Evolutionary conservation across 257 asterid genomes (phyloP).

Genomic region (Jacaranda copaia): DNA sequence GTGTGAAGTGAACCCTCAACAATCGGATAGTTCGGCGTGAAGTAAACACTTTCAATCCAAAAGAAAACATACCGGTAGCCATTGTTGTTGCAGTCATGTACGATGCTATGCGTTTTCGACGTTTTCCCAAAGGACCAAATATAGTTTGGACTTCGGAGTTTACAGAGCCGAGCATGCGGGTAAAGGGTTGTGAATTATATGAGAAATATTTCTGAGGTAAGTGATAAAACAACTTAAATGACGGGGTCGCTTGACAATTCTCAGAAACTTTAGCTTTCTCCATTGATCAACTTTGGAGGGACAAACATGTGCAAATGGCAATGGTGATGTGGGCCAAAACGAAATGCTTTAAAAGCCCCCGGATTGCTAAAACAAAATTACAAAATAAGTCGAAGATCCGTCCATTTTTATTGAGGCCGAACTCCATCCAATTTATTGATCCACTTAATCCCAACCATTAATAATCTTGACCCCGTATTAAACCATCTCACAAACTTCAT

Average conservation of each 20-base stretch:
- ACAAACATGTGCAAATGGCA: too few relatives aligned
- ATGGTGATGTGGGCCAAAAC: too few relatives aligned
- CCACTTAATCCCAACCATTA: too few relatives aligned
- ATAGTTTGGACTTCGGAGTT: neutral
- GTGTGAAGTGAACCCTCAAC: slow-evolving; percentile 39
- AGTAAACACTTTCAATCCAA: slow-evolving; percentile 25
- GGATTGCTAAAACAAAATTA: too few relatives aligned
- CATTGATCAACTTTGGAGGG: neutral
- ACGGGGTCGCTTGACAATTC: neutral
- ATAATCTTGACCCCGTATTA: too few relatives aligned
- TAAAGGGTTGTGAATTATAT: too few relatives aligned
- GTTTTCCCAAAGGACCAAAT: neutral
- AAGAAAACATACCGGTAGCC: slow-evolving; percentile 32
- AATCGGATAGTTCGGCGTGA: slow-evolving; percentile 31
- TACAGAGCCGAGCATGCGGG: neutral
- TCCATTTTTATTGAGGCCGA: too few relatives aligned
- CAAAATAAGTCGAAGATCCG: too few relatives aligned
- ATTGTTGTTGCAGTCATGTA: slow-evolving; percentile 27
- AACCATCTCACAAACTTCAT: too few relatives aligned
- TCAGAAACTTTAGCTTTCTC: neutral
- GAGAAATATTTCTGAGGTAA: neutral
- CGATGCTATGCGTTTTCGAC: neutral
- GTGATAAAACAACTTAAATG: neutral
- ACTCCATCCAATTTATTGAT: too few relatives aligned
- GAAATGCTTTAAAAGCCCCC: too few relatives aligned